These are phyloP conservation scores for Aphanomyces cochlioides DNA, from an alignment of 352 stramenopile species.

Conservation along the genomic window DNA sequence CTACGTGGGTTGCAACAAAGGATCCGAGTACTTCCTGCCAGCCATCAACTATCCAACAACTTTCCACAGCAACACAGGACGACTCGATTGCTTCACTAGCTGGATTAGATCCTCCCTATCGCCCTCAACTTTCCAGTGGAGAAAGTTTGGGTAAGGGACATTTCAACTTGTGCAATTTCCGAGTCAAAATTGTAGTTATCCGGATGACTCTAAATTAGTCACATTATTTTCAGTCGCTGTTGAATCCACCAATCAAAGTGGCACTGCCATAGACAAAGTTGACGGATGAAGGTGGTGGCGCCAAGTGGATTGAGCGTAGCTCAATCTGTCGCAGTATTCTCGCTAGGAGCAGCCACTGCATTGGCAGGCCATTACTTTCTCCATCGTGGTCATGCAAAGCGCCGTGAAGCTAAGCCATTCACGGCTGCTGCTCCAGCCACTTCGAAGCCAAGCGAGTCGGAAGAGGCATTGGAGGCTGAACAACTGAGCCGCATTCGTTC, in stretches of 20 bases:
- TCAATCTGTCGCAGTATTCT: background rate
- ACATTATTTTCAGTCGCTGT: too few species aligned
- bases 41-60: too few species aligned
- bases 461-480: slow-evolving; percentile 61
- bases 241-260: slow-evolving; percentile 5
- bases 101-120: too few species aligned
- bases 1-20: too few species aligned
- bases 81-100: too few species aligned
- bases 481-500: slow-evolving; percentile 90
- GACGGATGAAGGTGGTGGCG: background rate
- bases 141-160: too few species aligned
- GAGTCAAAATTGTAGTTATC: too few species aligned
- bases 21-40: too few species aligned
- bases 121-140: too few species aligned
- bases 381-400: background rate
- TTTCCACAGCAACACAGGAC: too few species aligned
- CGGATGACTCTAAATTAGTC: too few species aligned
- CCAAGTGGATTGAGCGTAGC: background rate
- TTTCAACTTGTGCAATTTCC: too few species aligned
- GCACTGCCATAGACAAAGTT: background rate
- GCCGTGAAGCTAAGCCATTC: background rate
- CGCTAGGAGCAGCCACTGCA: slow-evolving; percentile 6
- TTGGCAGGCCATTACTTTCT: background rate
- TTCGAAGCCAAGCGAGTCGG: background rate
- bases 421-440: background rate